phyloP scores from a whole-genome alignment of 331 rosid species.

The Stylosanthes scabra region DNA sequence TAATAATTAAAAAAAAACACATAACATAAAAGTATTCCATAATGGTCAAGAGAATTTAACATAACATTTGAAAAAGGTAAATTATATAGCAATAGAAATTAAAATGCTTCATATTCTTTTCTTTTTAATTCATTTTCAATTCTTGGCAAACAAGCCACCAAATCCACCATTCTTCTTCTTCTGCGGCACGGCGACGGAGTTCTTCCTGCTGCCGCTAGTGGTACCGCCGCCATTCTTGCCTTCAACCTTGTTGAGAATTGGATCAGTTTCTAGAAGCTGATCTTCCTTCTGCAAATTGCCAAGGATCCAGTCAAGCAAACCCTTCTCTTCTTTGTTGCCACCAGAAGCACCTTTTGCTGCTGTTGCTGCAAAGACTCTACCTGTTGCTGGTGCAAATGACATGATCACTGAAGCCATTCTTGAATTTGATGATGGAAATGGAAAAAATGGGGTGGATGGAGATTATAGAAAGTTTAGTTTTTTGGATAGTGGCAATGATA shows the following conservation, averaged over 20 bases:
- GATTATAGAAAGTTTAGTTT: not conserved
- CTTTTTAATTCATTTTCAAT: conserved; percentile 39
- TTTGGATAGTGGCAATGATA: conserved; percentile 35
- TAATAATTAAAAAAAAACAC: not conserved
- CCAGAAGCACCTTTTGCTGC: conserved; percentile 71
- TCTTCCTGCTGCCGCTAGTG: conserved; percentile 44
- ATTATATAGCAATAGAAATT: not conserved
- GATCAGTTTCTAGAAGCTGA: conserved; percentile 81
- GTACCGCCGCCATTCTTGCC: conserved; percentile 56
- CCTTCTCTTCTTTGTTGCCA: conserved; percentile 72
- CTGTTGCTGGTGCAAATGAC: conserved; percentile 68
- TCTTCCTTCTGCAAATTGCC: conserved; percentile 83
- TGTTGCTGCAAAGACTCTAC: conserved; percentile 64
- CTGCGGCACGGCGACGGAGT: conserved; percentile 67
- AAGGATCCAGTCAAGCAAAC: conserved; percentile 76
- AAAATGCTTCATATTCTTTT: too few species aligned
- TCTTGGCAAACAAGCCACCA: conserved; percentile 91
- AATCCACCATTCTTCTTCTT: conserved; percentile 83
- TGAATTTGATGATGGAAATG: not conserved
- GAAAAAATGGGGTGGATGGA: conserved; percentile 25
- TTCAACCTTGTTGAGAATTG: conserved; percentile 87
- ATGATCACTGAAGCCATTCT: conserved; percentile 78
- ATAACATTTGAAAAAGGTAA: conserved; percentile 10
- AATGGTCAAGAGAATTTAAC: conserved; percentile 40
- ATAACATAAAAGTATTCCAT: conserved; percentile 36